Conservation (phyloP, 2,329 filamentous ascomycete genomes). For the Nemania sp. region DNA sequence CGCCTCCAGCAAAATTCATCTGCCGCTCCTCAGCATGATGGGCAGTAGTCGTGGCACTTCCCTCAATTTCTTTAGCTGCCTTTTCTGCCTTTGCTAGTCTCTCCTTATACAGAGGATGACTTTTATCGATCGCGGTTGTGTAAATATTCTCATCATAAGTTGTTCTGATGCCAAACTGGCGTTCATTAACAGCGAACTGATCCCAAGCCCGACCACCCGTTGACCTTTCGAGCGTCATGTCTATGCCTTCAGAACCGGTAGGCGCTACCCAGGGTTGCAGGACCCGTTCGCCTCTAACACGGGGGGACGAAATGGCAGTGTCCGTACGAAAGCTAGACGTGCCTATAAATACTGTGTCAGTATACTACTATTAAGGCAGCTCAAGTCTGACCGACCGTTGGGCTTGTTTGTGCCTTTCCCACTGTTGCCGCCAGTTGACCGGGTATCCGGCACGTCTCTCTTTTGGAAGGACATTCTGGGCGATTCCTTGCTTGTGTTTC, state of each 20-base stretch:
- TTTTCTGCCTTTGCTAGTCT: slow-evolving; percentile 82
- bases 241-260: slow-evolving; percentile 69
- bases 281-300: slow-evolving; percentile 76
- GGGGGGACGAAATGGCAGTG: slow-evolving; percentile 83
- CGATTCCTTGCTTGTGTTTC: slow-evolving; percentile 49
- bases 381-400: slow-evolving; percentile 54
- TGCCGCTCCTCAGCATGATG: slow-evolving; percentile 93
- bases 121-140: slow-evolving; percentile 89
- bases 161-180: slow-evolving; percentile 86
- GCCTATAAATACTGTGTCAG: slow-evolving; percentile 60
- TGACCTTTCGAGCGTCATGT: slow-evolving; percentile 78
- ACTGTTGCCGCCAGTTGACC: slow-evolving; percentile 45
- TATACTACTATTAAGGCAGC: slow-evolving; percentile 20
- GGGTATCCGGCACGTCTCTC: slow-evolving; percentile 47
- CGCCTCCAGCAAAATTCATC: slow-evolving; percentile 71
- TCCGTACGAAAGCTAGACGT: slow-evolving; percentile 85
- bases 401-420: slow-evolving; percentile 54
- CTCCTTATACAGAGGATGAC: slow-evolving; percentile 82
- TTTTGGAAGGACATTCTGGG: slow-evolving; percentile 50
- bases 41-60: slow-evolving; percentile 76
- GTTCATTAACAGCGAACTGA: slow-evolving; percentile 91
- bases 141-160: slow-evolving; percentile 96
- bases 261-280: slow-evolving; percentile 84
- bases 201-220: slow-evolving; percentile 75
- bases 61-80: slow-evolving; percentile 91